Base-by-base conservation (phyloP, 2,329 filamentous ascomycete genomes). In the Beauveria bassiana region DNA sequence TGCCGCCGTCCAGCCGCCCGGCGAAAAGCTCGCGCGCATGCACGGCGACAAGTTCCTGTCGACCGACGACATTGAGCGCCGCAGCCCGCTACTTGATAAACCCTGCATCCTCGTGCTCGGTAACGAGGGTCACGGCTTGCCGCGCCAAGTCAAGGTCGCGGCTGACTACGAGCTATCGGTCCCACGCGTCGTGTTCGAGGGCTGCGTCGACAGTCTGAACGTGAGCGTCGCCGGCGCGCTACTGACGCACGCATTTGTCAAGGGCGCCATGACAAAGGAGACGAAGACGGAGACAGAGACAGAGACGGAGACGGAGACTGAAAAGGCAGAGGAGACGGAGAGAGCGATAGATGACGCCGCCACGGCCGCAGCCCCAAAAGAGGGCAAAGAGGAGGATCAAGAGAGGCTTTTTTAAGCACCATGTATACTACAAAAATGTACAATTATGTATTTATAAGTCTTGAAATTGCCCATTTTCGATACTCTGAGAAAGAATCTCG, bases 161-260 rank as follows among this genome's bases (percentile, higher is more conserved):
- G 87, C 90, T 0, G 85, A 96, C 66, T 79, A 78, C 34, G 79
- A 86, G 66, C 68, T 88, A 5, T 84, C 86, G 7, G 90, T 99
- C 59, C 81, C 81, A 66, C 83, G 72, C 72, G 82, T 72, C 65
- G 81, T 73, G 47, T 76, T 70, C 64, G 78, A 68, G 71, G 82
- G 69, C 71, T 86, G 66, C 71, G 86, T 99, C 3, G 93, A 98
- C 73, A 96, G 92, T 72, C 76, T 99, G 72, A 98, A 99, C 71
- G 95, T 98, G 45, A 91, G 90, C 70, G 93, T 96, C 22, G 93
- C 95, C 1, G 86, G 90, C 7, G 91, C 86, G 1, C 77, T 98
- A 54, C 75, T 98, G 56, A 87, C 87, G 64, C 82, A 87, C 65
- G 79, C 87, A 0, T 91, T 95, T 69, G 71, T 90, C 68, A 81